phyloP scores from a whole-genome alignment of 805 yeast genomes.

The Starmerella sp. region DNA sequence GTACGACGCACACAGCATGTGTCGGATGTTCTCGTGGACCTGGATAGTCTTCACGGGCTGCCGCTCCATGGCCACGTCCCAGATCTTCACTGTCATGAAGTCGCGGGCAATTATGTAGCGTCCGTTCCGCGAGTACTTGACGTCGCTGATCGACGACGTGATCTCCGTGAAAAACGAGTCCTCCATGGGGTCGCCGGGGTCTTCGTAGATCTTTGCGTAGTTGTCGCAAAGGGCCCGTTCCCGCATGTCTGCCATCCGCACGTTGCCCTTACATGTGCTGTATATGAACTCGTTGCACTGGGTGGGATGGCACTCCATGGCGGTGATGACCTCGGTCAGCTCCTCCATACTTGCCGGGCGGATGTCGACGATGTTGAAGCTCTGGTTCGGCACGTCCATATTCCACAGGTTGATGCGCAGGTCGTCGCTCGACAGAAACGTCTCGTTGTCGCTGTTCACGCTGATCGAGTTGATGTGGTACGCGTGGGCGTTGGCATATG shows the following conservation, averaged over 20 bases:
- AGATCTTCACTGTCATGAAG: constrained; percentile 91
- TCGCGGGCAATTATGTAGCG: constrained; percentile 93
- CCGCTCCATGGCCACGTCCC: constrained; percentile 97
- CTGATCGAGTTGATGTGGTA: constrained; percentile 95
- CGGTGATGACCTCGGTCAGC: constrained; percentile 91
- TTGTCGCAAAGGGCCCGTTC: constrained; percentile 86
- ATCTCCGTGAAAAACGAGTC: constrained; percentile 97
- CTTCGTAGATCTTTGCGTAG: constrained; percentile 75
- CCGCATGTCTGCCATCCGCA: constrained; percentile 93
- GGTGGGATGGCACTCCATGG: constrained; percentile 90
- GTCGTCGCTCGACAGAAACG: constrained; percentile 87
- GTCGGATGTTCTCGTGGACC: constrained; percentile 90
- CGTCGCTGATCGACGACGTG: constrained; percentile 87
- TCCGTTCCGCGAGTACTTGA: constrained; percentile 83
- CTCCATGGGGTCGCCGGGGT: constrained; percentile 79
- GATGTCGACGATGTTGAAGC: constrained; percentile 93
- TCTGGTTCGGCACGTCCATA: constrained; percentile 83
- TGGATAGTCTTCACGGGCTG: constrained; percentile 89
- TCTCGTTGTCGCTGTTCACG: constrained; percentile 90
- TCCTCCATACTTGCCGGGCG: constrained; percentile 99
- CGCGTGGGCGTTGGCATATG: constrained; percentile 93
- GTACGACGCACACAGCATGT: constrained; percentile 89
- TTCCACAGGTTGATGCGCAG: constrained; percentile 94
- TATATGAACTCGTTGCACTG: constrained; percentile 92
- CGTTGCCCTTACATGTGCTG: constrained; percentile 88